Percentiles rank a stretch among this genome's conserved stretches.
Conservation (phyloP, 2,329 filamentous ascomycete species). For the Macrophomina pseudophaseolina region DNA sequence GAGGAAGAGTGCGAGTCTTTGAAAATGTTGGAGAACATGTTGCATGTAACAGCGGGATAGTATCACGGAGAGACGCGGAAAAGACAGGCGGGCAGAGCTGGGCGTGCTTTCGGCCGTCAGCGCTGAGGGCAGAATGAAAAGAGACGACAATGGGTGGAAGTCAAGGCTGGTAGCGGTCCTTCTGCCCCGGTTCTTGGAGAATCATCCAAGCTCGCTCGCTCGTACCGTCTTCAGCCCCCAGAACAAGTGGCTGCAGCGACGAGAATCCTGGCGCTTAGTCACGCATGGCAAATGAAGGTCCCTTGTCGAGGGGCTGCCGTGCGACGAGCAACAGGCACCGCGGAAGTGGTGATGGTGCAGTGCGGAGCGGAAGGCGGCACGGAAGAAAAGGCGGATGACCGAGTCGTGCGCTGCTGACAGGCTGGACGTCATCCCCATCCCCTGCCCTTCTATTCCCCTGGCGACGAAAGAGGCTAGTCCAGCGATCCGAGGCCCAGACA, state of each 20-base stretch:
- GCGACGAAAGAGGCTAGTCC: constrained; percentile 12
- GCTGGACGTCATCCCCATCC: not conserved
- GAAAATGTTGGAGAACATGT: constrained; percentile 27
- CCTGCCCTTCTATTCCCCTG: constrained; percentile 11
- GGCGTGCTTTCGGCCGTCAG: too few relatives aligned
- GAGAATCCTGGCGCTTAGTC: constrained; percentile 9
- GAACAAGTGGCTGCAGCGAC: not conserved
- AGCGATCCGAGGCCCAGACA: constrained; percentile 16
- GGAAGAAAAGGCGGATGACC: not conserved
- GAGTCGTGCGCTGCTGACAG: not conserved
- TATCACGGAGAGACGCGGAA: constrained; percentile 9
- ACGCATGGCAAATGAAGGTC: not conserved
- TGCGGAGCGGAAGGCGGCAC: too few relatives aligned
- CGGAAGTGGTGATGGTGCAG: not conserved
- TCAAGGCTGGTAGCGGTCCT: not conserved
- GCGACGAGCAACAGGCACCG: not conserved
- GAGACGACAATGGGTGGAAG: not conserved
- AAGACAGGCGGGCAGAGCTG: not conserved
- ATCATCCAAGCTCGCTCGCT: not conserved
- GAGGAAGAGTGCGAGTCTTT: constrained; percentile 16
- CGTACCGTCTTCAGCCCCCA: constrained; percentile 6
- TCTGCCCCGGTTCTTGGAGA: not conserved
- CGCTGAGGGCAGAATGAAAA: not conserved
- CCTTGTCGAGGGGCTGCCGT: not conserved
- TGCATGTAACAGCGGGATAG: not conserved